Conservation (phyloP, 768 basidiomycete genomes). For the Rhodocollybia butyracea region DNA sequence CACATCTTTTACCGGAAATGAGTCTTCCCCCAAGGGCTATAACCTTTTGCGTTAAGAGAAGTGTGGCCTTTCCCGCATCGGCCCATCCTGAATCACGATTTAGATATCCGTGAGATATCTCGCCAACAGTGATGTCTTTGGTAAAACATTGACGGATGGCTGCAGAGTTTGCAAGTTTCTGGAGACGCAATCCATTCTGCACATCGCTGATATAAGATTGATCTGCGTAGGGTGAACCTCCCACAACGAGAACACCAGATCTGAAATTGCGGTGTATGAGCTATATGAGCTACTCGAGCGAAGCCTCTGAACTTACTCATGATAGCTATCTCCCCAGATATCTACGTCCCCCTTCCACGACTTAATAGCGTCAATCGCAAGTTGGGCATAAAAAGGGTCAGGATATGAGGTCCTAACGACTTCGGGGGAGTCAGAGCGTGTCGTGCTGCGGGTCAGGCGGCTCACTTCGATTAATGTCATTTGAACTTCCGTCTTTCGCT, state of each 20-base stretch:
- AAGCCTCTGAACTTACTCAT: constrained; percentile 55
- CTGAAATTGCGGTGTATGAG: constrained; percentile 30
- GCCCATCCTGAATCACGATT: constrained; percentile 87
- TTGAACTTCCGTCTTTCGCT: constrained; percentile 25
- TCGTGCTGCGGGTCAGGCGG: not conserved
- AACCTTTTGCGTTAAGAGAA: constrained; percentile 52
- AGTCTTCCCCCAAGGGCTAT: constrained; percentile 58
- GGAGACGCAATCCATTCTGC: constrained; percentile 49
- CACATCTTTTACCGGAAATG: constrained; percentile 53
- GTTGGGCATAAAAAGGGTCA: constrained; percentile 62
- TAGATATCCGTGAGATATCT: constrained; percentile 51
- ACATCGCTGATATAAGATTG: constrained; percentile 63
- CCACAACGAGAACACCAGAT: constrained; percentile 68
- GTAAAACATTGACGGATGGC: constrained; percentile 52
- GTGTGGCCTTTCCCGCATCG: constrained; percentile 65
- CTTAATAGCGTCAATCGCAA: constrained; percentile 75
- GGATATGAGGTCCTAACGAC: constrained; percentile 75
- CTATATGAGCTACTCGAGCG: not conserved
- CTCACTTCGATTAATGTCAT: constrained; percentile 50
- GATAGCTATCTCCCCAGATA: constrained; percentile 73
- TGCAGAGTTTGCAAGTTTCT: constrained; percentile 31
- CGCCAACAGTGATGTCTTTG: constrained; percentile 30
- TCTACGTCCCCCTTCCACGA: constrained; percentile 62
- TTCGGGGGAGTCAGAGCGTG: constrained; percentile 19
- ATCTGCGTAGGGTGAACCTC: constrained; percentile 34